These are phyloP conservation scores for Fomitopsis schrenkii DNA, from an alignment of 1,284 basidiomycete species.

Conservation along the genomic window DNA sequence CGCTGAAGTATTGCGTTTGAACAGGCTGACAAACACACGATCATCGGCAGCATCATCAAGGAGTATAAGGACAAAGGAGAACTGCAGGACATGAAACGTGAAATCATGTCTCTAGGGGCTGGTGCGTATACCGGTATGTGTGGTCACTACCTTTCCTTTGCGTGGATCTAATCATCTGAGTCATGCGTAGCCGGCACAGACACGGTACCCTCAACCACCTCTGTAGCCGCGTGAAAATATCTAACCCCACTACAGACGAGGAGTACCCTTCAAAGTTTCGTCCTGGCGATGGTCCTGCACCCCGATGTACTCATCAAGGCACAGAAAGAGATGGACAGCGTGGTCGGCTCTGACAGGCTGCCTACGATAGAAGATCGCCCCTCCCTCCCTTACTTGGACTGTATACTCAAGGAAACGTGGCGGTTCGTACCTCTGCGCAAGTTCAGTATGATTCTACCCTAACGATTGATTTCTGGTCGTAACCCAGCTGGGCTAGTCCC, in stretches of 20 bases:
- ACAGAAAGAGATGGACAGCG: slow-evolving; percentile 26
- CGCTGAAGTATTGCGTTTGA: neutral
- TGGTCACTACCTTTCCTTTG: no score
- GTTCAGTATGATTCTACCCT: no score
- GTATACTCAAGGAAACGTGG: slow-evolving; percentile 44
- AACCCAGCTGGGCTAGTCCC: no score
- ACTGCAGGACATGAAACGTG: slow-evolving; percentile 30
- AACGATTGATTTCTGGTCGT: no score
- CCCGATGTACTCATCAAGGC: slow-evolving; percentile 46
- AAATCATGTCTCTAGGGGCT: slow-evolving; percentile 51
- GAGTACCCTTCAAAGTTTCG: slow-evolving; percentile 22
- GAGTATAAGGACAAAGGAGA: neutral
- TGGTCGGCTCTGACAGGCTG: slow-evolving; percentile 41
- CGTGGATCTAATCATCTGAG: no score
- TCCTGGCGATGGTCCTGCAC: slow-evolving; percentile 47
- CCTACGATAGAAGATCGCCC: slow-evolving; percentile 43
- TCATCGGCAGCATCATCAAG: neutral
- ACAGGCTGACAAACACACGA: neutral
- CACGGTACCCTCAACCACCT: slow-evolving; percentile 18
- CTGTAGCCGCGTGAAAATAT: slow-evolving; percentile 8
- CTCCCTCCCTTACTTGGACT: slow-evolving; percentile 50
- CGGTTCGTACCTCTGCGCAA: slow-evolving; percentile 27
- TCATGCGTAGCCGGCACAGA: slow-evolving; percentile 22
- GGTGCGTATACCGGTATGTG: slow-evolving; percentile 40
- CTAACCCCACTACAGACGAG: neutral